A percentile compares a stretch with the other conserved stretches of the same genome.
These are phyloP conservation scores for Citrus trifoliata DNA, from an alignment of 345 rosid species.

Conservation along the genomic window DNA sequence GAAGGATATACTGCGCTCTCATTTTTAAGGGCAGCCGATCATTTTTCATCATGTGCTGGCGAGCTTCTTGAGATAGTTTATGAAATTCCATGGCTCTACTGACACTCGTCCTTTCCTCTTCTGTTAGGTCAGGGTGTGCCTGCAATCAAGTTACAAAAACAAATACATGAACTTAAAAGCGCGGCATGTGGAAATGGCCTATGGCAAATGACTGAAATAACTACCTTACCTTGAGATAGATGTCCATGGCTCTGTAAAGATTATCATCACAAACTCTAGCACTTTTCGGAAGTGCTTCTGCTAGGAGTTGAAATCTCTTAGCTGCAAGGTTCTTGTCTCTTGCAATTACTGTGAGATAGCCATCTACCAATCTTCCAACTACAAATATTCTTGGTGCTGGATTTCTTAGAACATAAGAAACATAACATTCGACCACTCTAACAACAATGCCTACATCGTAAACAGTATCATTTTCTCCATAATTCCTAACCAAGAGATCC, in stretches of 20 bases:
- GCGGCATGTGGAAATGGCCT: not conserved
- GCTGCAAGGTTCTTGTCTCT: slow-evolving; percentile 35
- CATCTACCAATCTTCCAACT: slow-evolving; percentile 53
- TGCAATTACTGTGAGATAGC: slow-evolving; percentile 39
- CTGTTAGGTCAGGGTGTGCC: slow-evolving; percentile 46
- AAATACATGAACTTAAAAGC: not conserved
- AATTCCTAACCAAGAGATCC: slow-evolving; percentile 48
- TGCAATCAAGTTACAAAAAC: slow-evolving; percentile 7
- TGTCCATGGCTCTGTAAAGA: slow-evolving; percentile 53
- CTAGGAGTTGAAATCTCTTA: slow-evolving; percentile 32
- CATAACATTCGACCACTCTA: slow-evolving; percentile 42
- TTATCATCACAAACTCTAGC: slow-evolving; percentile 38
- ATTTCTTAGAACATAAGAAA: slow-evolving; percentile 21
- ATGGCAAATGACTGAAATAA: not conserved
- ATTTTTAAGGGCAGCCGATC: slow-evolving; percentile 34
- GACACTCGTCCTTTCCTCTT: slow-evolving; percentile 40
- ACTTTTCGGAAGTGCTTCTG: slow-evolving; percentile 34
- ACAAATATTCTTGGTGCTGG: slow-evolving; percentile 15
- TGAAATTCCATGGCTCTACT: slow-evolving; percentile 44
- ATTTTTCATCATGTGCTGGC: slow-evolving; percentile 41
- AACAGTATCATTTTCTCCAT: slow-evolving; percentile 17
- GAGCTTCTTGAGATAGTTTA: slow-evolving; percentile 48
- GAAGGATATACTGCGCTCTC: slow-evolving; percentile 30
- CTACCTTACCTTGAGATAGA: slow-evolving; percentile 45
- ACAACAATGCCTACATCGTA: slow-evolving; percentile 33